A percentile compares a stretch with the other conserved stretches of the same genome.
Evolutionary conservation across 306 rosid genomes (phyloP).

Genomic region (Rosa chinensis): DNA sequence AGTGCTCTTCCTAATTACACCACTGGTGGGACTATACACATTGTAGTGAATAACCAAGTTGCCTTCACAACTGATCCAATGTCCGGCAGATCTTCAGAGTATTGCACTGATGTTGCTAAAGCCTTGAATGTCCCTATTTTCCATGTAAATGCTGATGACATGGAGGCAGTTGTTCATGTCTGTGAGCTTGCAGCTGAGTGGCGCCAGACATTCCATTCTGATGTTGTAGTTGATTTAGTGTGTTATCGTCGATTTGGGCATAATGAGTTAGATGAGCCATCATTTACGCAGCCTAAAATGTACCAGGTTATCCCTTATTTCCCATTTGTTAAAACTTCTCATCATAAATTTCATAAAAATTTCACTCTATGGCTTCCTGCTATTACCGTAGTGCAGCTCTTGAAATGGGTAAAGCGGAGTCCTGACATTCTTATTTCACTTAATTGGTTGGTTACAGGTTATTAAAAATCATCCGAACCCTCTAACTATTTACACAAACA

Average conservation of each 20-base stretch:
- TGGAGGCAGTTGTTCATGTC: conserved; percentile 95
- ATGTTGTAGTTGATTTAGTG: conserved; percentile 91
- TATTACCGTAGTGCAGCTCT: background rate
- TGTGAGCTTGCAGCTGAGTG: conserved; percentile 99
- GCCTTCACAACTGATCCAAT: conserved; percentile 93
- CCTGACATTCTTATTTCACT: conserved; percentile 26
- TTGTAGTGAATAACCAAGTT: conserved; percentile 90
- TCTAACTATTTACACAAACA: conserved; percentile 75
- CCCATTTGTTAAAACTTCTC: conserved; percentile 1
- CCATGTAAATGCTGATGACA: conserved; percentile 90
- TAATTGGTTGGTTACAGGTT: conserved; percentile 43
- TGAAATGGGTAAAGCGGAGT: conserved; percentile 22
- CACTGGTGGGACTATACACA: conserved; percentile 93
- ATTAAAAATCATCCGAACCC: conserved; percentile 78
- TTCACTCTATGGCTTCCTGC: background rate
- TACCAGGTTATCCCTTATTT: conserved; percentile 62
- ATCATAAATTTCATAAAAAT: background rate
- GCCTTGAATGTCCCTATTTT: conserved; percentile 89
- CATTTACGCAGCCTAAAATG: conserved; percentile 97
- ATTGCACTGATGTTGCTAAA: conserved; percentile 94
- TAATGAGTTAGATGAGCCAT: conserved; percentile 96
- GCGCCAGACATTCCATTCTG: conserved; percentile 97
- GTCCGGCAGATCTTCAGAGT: conserved; percentile 86
- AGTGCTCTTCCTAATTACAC: conserved; percentile 93
- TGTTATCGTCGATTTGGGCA: conserved; percentile 96